phyloP scores from a whole-genome alignment of 208 protist species.

The Leishmania arabica region DNA sequence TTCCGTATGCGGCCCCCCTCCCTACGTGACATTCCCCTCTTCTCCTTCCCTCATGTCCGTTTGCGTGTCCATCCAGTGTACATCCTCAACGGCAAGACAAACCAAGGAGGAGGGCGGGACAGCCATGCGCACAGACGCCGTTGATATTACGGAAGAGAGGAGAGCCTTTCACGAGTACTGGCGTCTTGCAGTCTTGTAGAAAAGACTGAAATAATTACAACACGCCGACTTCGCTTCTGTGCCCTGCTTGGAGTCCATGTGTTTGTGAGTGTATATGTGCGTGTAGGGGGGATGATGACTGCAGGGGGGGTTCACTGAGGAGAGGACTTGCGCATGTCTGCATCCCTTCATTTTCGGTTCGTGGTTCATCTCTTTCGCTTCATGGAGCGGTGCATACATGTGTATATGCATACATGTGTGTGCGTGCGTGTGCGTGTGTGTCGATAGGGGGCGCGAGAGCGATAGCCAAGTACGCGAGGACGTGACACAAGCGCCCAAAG shows the following conservation, averaged over 20 bases:
- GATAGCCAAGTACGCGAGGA: too few relatives aligned
- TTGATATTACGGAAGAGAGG: background rate
- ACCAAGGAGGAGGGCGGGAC: background rate
- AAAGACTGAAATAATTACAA: background rate
- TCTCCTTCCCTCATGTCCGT: background rate
- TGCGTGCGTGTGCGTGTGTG: background rate
- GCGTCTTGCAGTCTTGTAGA: background rate
- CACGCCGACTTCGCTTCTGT: too few relatives aligned
- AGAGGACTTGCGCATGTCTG: background rate
- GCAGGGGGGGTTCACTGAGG: background rate
- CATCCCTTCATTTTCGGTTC: conserved; percentile 8
- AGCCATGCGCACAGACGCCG: background rate
- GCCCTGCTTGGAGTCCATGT: background rate
- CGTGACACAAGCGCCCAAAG: too few relatives aligned
- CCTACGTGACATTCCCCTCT: background rate
- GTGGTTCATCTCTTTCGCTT: background rate
- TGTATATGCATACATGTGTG: background rate
- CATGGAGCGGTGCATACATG: background rate
- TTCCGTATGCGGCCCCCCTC: background rate
- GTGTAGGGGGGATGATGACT: background rate
- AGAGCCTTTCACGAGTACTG: background rate
- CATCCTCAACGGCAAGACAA: background rate
- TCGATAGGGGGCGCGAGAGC: background rate
- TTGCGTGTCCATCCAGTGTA: too few relatives aligned
- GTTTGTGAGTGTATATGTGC: background rate